Percentiles rank a stretch among this genome's conserved stretches.
Evolutionary conservation across 352 stramenopile genomes (phyloP).

Genomic region (Phytophthora fragariae): DNA sequence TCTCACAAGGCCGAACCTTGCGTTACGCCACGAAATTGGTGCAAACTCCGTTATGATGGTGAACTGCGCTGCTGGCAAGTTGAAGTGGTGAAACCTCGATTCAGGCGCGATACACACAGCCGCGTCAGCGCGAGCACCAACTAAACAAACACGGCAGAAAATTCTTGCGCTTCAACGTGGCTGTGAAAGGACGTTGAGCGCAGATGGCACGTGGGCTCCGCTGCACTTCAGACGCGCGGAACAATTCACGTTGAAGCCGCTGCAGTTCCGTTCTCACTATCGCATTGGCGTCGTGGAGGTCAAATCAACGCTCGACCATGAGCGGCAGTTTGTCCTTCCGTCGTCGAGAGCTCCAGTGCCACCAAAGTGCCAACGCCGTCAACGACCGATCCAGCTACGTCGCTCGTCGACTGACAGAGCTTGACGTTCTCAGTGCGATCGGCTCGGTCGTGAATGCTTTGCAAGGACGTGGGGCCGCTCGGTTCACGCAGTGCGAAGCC

Average conservation of each 20-base stretch:
- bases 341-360: conserved; percentile 20
- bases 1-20: neutral
- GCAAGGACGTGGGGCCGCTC: conserved; percentile 4
- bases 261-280: conserved; percentile 8
- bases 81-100: conserved; percentile 16
- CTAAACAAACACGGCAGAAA: conserved; percentile 14
- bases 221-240: conserved; percentile 8
- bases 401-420: conserved; percentile 18
- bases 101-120: conserved; percentile 9
- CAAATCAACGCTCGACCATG: conserved; percentile 9
- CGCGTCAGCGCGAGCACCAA: conserved; percentile 12
- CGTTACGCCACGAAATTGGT: neutral
- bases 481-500: conserved; percentile 16
- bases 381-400: conserved; percentile 33
- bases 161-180: conserved; percentile 34
- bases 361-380: conserved; percentile 3
- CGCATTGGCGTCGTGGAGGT: conserved; percentile 8
- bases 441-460: conserved; percentile 18
- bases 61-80: conserved; percentile 3
- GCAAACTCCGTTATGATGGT: conserved; percentile 7
- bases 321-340: conserved; percentile 10
- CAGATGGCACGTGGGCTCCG: conserved; percentile 23
- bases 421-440: conserved; percentile 18
- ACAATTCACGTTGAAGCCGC: neutral
- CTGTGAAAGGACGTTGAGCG: conserved; percentile 19